A percentile compares a stretch with the other conserved stretches of the same genome.
phyloP scores from a whole-genome alignment of 2,329 filamentous ascomycete genomes.

The Arthroderma sp. region DNA sequence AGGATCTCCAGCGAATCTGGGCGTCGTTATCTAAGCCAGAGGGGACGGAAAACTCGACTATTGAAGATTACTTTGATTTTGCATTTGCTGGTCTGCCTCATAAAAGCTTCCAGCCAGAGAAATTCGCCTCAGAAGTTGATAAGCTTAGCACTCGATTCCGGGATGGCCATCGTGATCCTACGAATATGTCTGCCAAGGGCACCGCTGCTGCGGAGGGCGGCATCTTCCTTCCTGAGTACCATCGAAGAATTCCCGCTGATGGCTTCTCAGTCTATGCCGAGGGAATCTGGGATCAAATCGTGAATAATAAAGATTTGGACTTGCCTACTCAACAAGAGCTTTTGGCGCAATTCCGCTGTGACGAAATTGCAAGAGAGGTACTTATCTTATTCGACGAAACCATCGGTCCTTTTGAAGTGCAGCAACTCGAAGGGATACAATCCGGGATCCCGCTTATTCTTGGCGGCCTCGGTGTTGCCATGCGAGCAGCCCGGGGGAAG shows the following conservation, averaged over 20 bases:
- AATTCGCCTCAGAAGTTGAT: conserved; percentile 69
- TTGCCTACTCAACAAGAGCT: conserved; percentile 94
- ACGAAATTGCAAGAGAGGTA: conserved; percentile 89
- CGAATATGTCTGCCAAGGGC: conserved; percentile 46
- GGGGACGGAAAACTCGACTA: conserved; percentile 75
- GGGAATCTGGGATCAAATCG: conserved; percentile 96
- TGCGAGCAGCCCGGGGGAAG: conserved; percentile 58
- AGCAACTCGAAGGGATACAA: conserved; percentile 62
- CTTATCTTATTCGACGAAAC: conserved; percentile 68
- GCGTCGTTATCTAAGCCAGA: conserved; percentile 79
- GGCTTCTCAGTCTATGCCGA: conserved; percentile 92
- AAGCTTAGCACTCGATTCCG: conserved; percentile 72
- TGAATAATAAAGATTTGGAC: conserved; percentile 96
- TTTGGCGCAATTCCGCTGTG: conserved; percentile 90
- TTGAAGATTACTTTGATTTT: conserved; percentile 98
- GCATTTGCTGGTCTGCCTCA: conserved; percentile 91
- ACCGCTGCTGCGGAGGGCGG: conserved; percentile 67
- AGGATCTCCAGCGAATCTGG: conserved; percentile 89
- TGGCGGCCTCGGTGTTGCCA: conserved; percentile 58
- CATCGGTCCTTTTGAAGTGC: conserved; percentile 74
- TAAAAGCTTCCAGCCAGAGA: conserved; percentile 89
- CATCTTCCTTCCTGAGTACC: conserved; percentile 86
- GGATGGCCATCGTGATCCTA: conserved; percentile 62
- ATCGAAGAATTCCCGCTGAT: conserved; percentile 88
- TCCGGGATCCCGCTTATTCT: conserved; percentile 64